These are phyloP conservation scores for Amaranthus palmeri DNA, from an alignment of 148 eudicot genomes.

Conservation along the genomic window DNA sequence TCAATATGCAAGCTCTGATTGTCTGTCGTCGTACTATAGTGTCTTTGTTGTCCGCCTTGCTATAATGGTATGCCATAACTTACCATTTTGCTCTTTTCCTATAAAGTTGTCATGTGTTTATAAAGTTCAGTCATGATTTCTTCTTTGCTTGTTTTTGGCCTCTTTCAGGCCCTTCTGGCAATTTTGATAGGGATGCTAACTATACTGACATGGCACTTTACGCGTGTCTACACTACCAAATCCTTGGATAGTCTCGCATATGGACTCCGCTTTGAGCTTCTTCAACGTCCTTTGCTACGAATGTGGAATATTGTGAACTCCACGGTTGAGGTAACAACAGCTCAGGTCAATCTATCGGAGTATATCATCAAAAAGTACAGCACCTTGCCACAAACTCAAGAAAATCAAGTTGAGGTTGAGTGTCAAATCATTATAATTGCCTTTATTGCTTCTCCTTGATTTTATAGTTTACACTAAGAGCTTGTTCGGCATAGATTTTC, in stretches of 20 bases:
- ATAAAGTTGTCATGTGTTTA: not conserved
- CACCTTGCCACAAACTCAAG: slow-evolving; percentile 66
- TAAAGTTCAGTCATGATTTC: not conserved
- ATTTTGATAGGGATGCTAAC: slow-evolving; percentile 87
- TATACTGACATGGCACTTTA: slow-evolving; percentile 91
- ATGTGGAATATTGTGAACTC: slow-evolving; percentile 94
- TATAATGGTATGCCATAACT: slow-evolving; percentile 60
- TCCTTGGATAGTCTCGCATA: slow-evolving; percentile 73
- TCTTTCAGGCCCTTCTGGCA: slow-evolving; percentile 80
- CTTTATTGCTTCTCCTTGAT: not conserved
- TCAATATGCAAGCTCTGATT: slow-evolving; percentile 51
- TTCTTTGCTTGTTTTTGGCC: slow-evolving; percentile 9
- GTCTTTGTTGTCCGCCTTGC: slow-evolving; percentile 96
- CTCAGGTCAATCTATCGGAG: slow-evolving; percentile 86
- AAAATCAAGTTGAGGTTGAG: slow-evolving; percentile 81
- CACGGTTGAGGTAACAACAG: slow-evolving; percentile 81
- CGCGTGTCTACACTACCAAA: slow-evolving; percentile 77
- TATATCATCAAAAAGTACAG: slow-evolving; percentile 54
- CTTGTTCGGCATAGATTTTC: too few relatives aligned
- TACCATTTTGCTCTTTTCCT: not conserved
- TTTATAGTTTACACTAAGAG: too few relatives aligned
- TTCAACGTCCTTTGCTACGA: slow-evolving; percentile 79
- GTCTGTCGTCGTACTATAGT: slow-evolving; percentile 75
- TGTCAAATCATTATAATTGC: not conserved
- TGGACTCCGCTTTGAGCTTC: slow-evolving; percentile 84